These are phyloP conservation scores for Cyclocybe aegerita DNA, from an alignment of 768 basidiomycete species.

Conservation along the genomic window DNA sequence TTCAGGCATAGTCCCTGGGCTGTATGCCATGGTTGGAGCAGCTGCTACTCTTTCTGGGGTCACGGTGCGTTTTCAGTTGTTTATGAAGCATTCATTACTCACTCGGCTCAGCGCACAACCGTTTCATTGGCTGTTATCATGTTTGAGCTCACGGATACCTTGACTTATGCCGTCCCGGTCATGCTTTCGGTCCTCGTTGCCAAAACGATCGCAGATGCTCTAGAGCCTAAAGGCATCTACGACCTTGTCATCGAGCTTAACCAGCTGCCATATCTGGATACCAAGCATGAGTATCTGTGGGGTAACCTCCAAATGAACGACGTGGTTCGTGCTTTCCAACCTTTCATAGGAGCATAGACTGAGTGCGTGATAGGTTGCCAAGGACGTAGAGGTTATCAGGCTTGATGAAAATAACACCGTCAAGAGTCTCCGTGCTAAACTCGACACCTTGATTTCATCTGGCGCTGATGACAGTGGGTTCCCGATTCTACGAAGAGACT, in stretches of 20 bases:
- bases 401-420: slow-evolving; percentile 78
- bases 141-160: slow-evolving; percentile 91
- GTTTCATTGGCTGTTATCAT: slow-evolving; percentile 95
- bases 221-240: slow-evolving; percentile 95
- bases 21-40: slow-evolving; percentile 96
- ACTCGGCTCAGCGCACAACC: slow-evolving; percentile 63
- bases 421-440: slow-evolving; percentile 66
- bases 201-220: slow-evolving; percentile 84
- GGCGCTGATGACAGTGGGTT: slow-evolving; percentile 83
- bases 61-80: slow-evolving; percentile 53
- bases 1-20: slow-evolving; percentile 75
- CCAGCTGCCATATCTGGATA: slow-evolving; percentile 90
- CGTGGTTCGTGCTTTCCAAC: slow-evolving; percentile 53
- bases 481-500: slow-evolving; percentile 69
- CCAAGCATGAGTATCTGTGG: slow-evolving; percentile 90
- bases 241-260: slow-evolving; percentile 93
- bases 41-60: slow-evolving; percentile 95
- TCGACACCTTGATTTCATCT: slow-evolving; percentile 53
- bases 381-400: slow-evolving; percentile 67
- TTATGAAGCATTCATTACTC: not conserved
- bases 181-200: slow-evolving; percentile 88
- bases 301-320: slow-evolving; percentile 72
- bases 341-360: slow-evolving; percentile 1
- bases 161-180: slow-evolving; percentile 89
- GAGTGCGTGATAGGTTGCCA: slow-evolving; percentile 50